Evolutionary conservation across 1,139 yeast genomes (phyloP).

Genomic region (Pichiaceae sp.): DNA sequence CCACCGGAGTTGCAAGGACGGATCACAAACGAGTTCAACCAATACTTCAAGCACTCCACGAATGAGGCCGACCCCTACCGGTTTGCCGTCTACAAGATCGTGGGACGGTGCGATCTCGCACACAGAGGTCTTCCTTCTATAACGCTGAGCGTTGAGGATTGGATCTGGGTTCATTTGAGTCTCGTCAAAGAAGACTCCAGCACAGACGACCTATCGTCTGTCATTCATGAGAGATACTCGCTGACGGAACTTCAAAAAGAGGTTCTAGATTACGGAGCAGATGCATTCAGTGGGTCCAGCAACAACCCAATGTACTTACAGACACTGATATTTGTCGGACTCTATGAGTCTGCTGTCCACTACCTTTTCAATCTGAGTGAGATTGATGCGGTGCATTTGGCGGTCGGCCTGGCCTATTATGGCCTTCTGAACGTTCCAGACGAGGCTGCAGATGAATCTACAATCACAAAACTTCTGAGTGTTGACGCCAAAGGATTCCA

Average conservation of each 20-base stretch:
- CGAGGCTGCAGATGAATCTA: constrained; percentile 7
- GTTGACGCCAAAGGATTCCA: constrained; percentile 29
- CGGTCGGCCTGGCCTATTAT: constrained; percentile 71
- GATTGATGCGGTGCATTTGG: constrained; percentile 84
- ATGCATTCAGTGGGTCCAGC: constrained; percentile 57
- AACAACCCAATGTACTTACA: constrained; percentile 73
- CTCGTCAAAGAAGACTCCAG: constrained; percentile 55
- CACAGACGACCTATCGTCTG: constrained; percentile 15
- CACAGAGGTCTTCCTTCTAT: constrained; percentile 73
- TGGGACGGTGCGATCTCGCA: constrained; percentile 83
- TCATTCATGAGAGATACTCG: constrained; percentile 61
- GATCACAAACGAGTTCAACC: constrained; percentile 74
- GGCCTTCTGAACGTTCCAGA: constrained; percentile 52
- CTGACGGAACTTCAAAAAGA: constrained; percentile 67
- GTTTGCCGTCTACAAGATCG: constrained; percentile 80
- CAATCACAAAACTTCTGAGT: constrained; percentile 1
- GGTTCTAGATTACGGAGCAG: constrained; percentile 65
- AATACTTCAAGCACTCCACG: constrained; percentile 61
- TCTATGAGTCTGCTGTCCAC: constrained; percentile 75
- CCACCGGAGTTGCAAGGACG: constrained; percentile 64
- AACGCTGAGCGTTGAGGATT: constrained; percentile 81
- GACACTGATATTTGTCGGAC: constrained; percentile 65
- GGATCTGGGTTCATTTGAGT: constrained; percentile 92
- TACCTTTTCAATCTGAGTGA: constrained; percentile 62
- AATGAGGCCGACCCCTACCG: constrained; percentile 77